These are phyloP conservation scores for Fusarium setosum DNA, from an alignment of 2,329 filamentous ascomycete species.

Conservation along the genomic window DNA sequence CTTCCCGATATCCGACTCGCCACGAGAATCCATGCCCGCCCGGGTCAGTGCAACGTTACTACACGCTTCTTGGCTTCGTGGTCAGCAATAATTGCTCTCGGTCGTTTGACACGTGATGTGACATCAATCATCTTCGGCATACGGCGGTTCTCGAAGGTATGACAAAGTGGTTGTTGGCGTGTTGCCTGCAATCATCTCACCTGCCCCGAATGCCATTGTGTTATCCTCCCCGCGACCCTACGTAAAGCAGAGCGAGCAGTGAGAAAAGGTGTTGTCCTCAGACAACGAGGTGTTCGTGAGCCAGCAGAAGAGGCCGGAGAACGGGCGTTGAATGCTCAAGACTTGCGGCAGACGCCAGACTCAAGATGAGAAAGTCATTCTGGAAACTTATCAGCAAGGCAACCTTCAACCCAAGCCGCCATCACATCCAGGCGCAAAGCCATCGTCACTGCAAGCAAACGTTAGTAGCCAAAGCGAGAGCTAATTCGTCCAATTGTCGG, in stretches of 20 bases:
- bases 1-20: not conserved
- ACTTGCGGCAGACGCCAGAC: constrained; percentile 1
- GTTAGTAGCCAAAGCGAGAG: constrained; percentile 42
- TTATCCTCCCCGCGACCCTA: constrained; percentile 61
- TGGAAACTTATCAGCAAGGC: constrained; percentile 9
- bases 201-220: not conserved
- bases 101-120: not conserved
- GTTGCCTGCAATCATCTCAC: not conserved
- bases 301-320: constrained; percentile 25
- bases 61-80: not conserved
- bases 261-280: constrained; percentile 58
- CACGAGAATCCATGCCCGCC: constrained; percentile 4
- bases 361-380: not conserved
- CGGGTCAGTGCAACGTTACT: constrained; percentile 6
- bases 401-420: not conserved
- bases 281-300: constrained; percentile 35
- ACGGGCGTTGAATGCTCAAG: constrained; percentile 11
- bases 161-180: not conserved
- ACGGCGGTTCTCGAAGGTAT: not conserved
- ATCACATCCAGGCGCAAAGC: constrained; percentile 22
- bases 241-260: constrained; percentile 60
- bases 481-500: constrained; percentile 40
- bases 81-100: not conserved
- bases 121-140: not conserved
- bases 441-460: constrained; percentile 42